Evolutionary conservation across 2,329 filamentous ascomycete genomes (phyloP), one percentile per base, ranked within the genome.

Genomic region (Calonectria multiphialidica): DNA sequence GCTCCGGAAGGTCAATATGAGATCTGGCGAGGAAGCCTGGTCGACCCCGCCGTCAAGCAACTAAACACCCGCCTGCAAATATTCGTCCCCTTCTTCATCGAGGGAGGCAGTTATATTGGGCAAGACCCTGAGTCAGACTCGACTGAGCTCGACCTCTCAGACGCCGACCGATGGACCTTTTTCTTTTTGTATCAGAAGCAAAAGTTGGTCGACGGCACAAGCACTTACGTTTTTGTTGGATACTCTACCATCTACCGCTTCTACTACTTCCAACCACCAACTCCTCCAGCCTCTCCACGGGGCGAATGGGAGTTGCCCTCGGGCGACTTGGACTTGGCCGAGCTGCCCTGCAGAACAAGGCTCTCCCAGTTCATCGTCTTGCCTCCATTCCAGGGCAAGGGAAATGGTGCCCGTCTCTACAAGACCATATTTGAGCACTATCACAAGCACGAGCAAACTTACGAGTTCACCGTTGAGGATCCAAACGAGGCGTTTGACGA

Each of bases 361-460:
- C 94, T 99, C 75, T 98, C 96, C 0, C 97, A 99, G 82, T 98
- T 98, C 83, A 81, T 99, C 72, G 93, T 99, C 74, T 88, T 99
- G 13, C 96, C 96, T 2, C 93, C 95, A 7, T 98, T 95, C 83
- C 96, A 98, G 81, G 89, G 90, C 73, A 90, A 92, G 73, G 95
- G 95, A 18, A 92, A 96, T 62, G 97, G 96, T 42, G 90, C 92
- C 13, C 89, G 91, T 49, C 90, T 99, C 45, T 99, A 98, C 87
- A 91, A 92, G 72, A 88, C 92, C 61, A 94, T 98, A 76, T 96
- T 95, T 80, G 85, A 89, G 9, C 85, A 92, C 76, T 93, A 94
- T 75, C 88, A 93, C 70, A 87, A 90, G 40, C 90, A 93, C 69
- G 83, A 90, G 0, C 92, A 93, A 72, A 93, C 95, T 9, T 88